Conservation (phyloP, 2,329 filamentous ascomycete genomes). For the Epichloe scottii region DNA sequence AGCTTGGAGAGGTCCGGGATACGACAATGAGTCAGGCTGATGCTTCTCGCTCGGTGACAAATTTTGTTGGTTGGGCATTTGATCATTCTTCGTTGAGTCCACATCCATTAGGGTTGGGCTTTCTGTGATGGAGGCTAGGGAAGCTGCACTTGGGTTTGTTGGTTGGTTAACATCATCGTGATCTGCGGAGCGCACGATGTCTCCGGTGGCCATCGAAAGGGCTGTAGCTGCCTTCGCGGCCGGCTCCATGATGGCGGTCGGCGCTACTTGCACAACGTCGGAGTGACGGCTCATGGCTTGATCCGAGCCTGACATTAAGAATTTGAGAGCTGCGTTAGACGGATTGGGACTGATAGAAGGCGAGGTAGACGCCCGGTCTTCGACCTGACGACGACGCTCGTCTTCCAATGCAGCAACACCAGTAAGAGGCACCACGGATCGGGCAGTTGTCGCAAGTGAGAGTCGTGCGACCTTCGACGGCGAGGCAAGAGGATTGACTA, state of each 20-base stretch:
- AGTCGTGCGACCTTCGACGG: slow-evolving; percentile 43
- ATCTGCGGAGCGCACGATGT: slow-evolving; percentile 25
- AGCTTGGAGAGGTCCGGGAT: slow-evolving; percentile 38
- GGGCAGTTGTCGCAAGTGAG: slow-evolving; percentile 28
- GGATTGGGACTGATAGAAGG: slow-evolving; percentile 39
- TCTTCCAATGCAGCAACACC: slow-evolving; percentile 43
- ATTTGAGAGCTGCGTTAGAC: slow-evolving; percentile 38
- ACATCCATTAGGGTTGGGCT: slow-evolving; percentile 44
- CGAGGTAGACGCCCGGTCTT: slow-evolving; percentile 21
- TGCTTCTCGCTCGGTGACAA: slow-evolving; percentile 39
- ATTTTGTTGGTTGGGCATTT: slow-evolving; percentile 25
- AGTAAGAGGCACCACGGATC: slow-evolving; percentile 35
- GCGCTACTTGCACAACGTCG: slow-evolving; percentile 34
- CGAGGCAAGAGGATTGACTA: slow-evolving; percentile 29
- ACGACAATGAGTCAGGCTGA: slow-evolving; percentile 39
- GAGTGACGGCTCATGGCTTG: slow-evolving; percentile 43
- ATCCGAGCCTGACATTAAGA: slow-evolving; percentile 40
- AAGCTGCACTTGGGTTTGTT: slow-evolving; percentile 24
- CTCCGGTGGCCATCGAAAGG: slow-evolving; percentile 20
- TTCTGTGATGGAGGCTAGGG: slow-evolving; percentile 30
- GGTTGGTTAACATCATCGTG: slow-evolving; percentile 29
- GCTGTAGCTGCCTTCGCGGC: slow-evolving; percentile 24
- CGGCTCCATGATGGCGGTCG: slow-evolving; percentile 31
- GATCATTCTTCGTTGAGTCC: slow-evolving; percentile 29
- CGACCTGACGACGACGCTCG: slow-evolving; percentile 34